Evolutionary conservation across 1,139 yeast genomes (phyloP), one percentile per base, ranked within the genome.

Genomic region (Kodamaea anthophila): DNA sequence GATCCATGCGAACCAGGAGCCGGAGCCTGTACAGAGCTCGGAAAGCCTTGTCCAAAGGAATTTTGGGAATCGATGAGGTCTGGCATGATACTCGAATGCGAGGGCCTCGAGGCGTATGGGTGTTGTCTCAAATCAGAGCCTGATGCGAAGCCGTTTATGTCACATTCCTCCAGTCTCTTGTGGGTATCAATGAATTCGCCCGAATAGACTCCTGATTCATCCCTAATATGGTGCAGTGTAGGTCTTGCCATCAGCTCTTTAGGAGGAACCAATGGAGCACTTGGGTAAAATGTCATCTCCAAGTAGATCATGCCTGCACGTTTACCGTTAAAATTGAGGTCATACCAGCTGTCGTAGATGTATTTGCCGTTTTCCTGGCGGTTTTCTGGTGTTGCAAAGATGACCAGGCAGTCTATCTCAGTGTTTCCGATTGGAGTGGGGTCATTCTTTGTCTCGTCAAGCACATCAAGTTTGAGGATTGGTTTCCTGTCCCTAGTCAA

Each of bases 251-350:
- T 15, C 2, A 15, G 22, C 9, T 13, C 15, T 35, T 66, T 66
- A 2, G 72, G 70, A 2, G 74, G 76, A 21, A 62, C 41, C 5
- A 65, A 46, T 0, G 75, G 78, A 2, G 73, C 67, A 11, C 68
- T 55, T 0, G 96, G 93, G 49, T 85, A 86, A 48, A 85, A 91
- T 0, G 97, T 86, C 82, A 91, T 80, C 48, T 91, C 97, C 32
- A 93, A 58, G 53, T 80, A 88, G 1, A 91, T 74, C 55, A 76
- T 84, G 1, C 98, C 98, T 1, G 96, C 96, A 33, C 83, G 75
- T 44, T 77, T 72, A n/a, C 77, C 80, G 34, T 74, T 75, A 47
- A 74, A 74, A 21, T 65, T 60, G 38, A 91, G 61, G 26, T 76
- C 77, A 49, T 81, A 84, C 97, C 97, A 88, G 21, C 70, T 68